Percentiles rank a stretch among this genome's conserved stretches.
phyloP scores from a whole-genome alignment of 2,329 filamentous ascomycete genomes.

The Colletotrichum liriopes region DNA sequence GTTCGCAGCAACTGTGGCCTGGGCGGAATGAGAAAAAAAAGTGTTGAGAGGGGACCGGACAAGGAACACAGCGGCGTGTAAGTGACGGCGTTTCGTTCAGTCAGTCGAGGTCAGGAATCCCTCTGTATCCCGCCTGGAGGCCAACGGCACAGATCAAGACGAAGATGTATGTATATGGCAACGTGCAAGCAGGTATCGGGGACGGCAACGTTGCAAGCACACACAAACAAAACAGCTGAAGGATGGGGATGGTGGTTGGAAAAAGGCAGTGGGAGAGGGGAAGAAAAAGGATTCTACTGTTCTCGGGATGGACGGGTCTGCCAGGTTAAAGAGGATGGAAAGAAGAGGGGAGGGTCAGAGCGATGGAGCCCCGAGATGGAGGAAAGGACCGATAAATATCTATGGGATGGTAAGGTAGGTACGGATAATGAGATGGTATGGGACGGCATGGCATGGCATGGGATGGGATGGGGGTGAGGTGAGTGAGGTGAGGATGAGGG shows the following conservation, averaged over 20 bases:
- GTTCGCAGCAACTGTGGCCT: conserved; percentile 28
- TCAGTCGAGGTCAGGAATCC: conserved; percentile 4
- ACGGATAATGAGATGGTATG: conserved; percentile 27
- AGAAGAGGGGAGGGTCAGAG: conserved; percentile 35
- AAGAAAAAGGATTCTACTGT: conserved; percentile 20
- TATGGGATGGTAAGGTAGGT: conserved; percentile 19
- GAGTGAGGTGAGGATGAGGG: conserved; percentile 22
- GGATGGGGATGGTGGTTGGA: not conserved
- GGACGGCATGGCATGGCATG: not conserved
- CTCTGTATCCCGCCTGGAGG: not conserved
- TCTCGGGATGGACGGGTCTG: conserved; percentile 26
- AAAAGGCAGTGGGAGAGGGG: not conserved
- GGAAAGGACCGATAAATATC: conserved; percentile 43
- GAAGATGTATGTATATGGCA: not conserved
- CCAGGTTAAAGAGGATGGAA: conserved; percentile 34
- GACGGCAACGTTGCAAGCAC: not conserved
- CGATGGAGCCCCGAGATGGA: conserved; percentile 38
- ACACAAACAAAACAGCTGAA: conserved; percentile 3
- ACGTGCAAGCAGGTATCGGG: not conserved
- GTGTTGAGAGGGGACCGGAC: conserved; percentile 38
- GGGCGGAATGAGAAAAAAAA: conserved; percentile 11
- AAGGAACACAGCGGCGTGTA: conserved; percentile 37
- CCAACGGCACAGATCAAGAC: not conserved
- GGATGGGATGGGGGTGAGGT: conserved; percentile 26
- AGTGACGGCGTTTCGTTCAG: conserved; percentile 20